Conservation (phyloP, 1,139 yeast species). For the Tardiomyces depauwii region DNA sequence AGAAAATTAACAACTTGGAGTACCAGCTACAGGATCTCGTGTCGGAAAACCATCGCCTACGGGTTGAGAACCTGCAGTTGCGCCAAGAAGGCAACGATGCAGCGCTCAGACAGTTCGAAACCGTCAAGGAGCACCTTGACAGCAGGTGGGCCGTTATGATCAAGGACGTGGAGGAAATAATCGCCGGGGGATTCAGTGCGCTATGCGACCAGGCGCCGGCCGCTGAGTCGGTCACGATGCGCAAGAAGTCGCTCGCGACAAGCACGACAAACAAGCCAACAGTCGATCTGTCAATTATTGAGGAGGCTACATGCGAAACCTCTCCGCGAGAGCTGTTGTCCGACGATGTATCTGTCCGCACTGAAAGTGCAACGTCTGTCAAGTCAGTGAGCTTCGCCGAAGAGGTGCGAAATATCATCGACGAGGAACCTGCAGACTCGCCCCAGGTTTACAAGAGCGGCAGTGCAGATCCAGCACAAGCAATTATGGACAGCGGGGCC, state of each 20-base stretch:
- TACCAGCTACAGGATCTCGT: neutral
- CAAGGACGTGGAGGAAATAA: neutral
- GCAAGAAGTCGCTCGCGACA: neutral
- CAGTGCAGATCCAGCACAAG: no score
- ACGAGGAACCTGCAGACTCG: no score
- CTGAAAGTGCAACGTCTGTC: no score
- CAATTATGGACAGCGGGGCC: no score
- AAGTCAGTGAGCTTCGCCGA: no score
- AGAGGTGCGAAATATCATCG: no score
- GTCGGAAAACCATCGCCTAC: neutral
- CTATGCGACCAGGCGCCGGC: neutral
- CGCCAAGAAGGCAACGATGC: neutral
- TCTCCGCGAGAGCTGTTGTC: neutral
- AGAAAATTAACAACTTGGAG: neutral
- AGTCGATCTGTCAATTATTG: neutral
- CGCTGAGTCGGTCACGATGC: neutral
- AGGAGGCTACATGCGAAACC: neutral
- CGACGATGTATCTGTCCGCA: neutral
- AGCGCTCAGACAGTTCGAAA: neutral
- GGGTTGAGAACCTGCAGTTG: neutral
- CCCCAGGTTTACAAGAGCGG: no score
- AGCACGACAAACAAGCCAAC: neutral
- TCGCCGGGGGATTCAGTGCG: neutral
- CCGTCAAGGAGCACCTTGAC: neutral
- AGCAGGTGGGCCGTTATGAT: neutral